A percentile compares a stretch with the other conserved stretches of the same genome.
These are phyloP conservation scores for Amanita subjunquillea DNA, from an alignment of 768 basidiomycete species.

Conservation along the genomic window DNA sequence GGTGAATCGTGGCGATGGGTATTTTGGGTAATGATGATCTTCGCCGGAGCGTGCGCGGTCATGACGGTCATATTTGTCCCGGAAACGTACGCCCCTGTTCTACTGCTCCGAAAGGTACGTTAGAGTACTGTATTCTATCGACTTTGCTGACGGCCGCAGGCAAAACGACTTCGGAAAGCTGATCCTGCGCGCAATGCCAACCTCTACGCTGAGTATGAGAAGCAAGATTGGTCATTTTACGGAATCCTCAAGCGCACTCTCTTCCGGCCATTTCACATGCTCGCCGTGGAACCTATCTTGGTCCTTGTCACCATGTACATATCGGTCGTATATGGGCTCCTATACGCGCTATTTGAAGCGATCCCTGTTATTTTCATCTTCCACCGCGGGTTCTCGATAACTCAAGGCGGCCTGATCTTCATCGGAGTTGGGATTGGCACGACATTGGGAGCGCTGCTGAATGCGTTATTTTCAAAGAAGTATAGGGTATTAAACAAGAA, in stretches of 20 bases:
- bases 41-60: no score
- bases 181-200: conserved; percentile 30
- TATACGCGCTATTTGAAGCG: conserved; percentile 48
- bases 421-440: conserved; percentile 48
- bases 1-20: no score
- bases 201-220: conserved; percentile 49
- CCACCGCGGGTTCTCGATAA: conserved; percentile 26
- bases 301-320: conserved; percentile 53
- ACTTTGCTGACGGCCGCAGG: no score
- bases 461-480: conserved; percentile 21
- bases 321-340: conserved; percentile 48
- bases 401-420: conserved; percentile 38
- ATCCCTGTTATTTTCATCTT: conserved; percentile 38
- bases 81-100: no score
- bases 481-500: conserved; percentile 33
- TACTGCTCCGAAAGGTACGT: no score
- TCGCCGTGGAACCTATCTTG: conserved; percentile 52
- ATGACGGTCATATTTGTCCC: no score
- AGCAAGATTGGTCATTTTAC: conserved; percentile 38
- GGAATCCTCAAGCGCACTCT: conserved; percentile 47
- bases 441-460: conserved; percentile 31
- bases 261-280: conserved; percentile 51
- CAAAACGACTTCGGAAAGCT: conserved; percentile 29
- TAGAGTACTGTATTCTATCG: no score
- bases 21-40: no score